Conservation (phyloP, 352 stramenopile species). For the Elongisporangium anandrum region DNA sequence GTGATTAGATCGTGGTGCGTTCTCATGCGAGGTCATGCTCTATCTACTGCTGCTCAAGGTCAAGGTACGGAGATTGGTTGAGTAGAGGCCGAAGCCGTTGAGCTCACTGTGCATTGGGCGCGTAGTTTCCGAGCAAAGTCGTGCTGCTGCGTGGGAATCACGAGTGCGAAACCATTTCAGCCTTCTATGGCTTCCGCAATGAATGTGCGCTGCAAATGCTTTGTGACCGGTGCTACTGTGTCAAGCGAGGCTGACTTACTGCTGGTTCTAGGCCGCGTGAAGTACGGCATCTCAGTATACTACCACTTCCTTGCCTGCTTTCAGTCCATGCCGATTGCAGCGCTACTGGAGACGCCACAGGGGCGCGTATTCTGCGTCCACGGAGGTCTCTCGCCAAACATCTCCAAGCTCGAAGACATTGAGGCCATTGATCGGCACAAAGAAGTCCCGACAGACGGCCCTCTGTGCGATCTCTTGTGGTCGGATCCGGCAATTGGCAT, state of each 20-base stretch:
- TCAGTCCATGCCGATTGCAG: constrained; percentile 63
- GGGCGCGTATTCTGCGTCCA: constrained; percentile 69
- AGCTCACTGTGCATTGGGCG: neutral
- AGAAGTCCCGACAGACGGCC: constrained; percentile 52
- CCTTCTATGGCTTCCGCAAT: constrained; percentile 79
- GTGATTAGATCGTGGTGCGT: constrained; percentile 54
- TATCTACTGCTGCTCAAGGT: constrained; percentile 73
- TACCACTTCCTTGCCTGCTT: constrained; percentile 83
- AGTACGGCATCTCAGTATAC: constrained; percentile 79
- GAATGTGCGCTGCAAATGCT: constrained; percentile 54
- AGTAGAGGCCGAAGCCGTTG: neutral
- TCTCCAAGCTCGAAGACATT: constrained; percentile 48
- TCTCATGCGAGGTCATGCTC: constrained; percentile 81
- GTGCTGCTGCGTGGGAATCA: constrained; percentile 76
- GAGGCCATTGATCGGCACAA: constrained; percentile 53
- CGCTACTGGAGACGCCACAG: constrained; percentile 36
- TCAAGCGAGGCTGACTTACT: too few relatives aligned
- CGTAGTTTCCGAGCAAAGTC: constrained; percentile 52
- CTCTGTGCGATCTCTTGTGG: constrained; percentile 76
- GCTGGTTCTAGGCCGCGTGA: constrained; percentile 33
- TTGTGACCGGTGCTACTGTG: too few relatives aligned
- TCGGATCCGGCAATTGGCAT: constrained; percentile 38
- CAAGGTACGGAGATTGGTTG: constrained; percentile 13
- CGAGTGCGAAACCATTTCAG: constrained; percentile 84
- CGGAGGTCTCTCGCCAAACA: constrained; percentile 55